Evolutionary conservation across 228 moss, liverwort and hornwort species (phyloP).

Genomic region (Sphagnum fallax): DNA sequence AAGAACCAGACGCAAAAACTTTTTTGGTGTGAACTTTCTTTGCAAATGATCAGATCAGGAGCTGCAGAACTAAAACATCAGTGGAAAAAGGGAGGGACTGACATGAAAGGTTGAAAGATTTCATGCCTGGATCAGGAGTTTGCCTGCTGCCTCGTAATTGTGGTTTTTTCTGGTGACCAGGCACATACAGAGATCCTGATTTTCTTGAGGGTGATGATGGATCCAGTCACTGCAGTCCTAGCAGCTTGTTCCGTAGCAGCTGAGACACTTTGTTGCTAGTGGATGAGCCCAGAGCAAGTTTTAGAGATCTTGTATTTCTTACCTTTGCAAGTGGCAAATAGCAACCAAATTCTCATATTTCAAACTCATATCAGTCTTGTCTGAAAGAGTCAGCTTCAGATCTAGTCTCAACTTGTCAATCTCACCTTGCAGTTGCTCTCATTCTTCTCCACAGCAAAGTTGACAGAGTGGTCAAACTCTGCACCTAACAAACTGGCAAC

Average conservation of each 20-base stretch:
- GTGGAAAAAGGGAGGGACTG: not conserved
- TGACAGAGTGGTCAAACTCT: constrained; percentile 44
- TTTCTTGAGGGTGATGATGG: constrained; percentile 6
- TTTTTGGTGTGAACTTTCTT: too few species aligned
- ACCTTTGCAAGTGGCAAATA: constrained; percentile 82
- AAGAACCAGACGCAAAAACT: too few species aligned
- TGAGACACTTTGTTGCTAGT: constrained; percentile 8
- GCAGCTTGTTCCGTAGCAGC: not conserved
- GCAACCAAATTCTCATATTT: constrained; percentile 71
- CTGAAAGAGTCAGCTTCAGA: constrained; percentile 47
- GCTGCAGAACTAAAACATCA: too few species aligned
- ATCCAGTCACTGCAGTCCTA: not conserved
- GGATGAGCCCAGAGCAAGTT: constrained; percentile 32
- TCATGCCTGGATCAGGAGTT: constrained; percentile 70
- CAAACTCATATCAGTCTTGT: constrained; percentile 53
- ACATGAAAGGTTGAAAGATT: not conserved
- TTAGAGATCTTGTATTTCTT: constrained; percentile 77
- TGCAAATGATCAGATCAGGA: too few species aligned
- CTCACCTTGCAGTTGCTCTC: constrained; percentile 56
- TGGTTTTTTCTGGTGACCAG: constrained; percentile 9
- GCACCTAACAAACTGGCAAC: constrained; percentile 67
- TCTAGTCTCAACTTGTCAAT: constrained; percentile 61
- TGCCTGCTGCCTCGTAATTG: constrained; percentile 41
- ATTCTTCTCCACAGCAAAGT: constrained; percentile 9
- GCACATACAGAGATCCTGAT: constrained; percentile 2